Evolutionary conservation across 2,329 filamentous ascomycete genomes (phyloP), one percentile per base, ranked within the genome.

Genomic region (Didymosphaeria variabile): DNA sequence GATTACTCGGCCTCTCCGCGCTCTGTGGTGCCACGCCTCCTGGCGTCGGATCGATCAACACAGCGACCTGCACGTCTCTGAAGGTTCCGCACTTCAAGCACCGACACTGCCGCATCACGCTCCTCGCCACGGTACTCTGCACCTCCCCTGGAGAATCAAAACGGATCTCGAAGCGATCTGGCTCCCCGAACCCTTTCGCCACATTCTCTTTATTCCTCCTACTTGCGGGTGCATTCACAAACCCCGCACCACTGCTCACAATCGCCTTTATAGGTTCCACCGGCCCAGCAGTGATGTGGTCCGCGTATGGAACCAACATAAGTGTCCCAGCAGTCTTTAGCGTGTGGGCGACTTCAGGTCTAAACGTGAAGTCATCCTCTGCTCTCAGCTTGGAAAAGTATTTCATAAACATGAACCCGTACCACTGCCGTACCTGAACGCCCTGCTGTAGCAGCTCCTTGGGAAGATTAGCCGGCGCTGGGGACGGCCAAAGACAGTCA

Each of bases 381-480:
- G 70, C 68, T 34, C 70, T 72, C 31, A 78, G 61, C 4, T 59
- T 65, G 56, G n/a, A n/a, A n/a, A 78, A 78, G 59, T 78, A 78
- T 61, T 77, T 78, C 17, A 67, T 62, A 46, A 77, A 77, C 76
- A 78, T 78, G 54, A 77, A 75, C 32, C 74, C 74, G 58, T 76
- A 78, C 75, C 75, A 78, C 36, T 66, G 64, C 10, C 76, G 61
- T 1, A 77, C 73, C 51, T 75, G 70, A 1, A 75, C 71, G 32
- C 75, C 76, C 32, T 77, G 75, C 12, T 71, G 62, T 8, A 77
- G 55, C 36, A 76, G 21, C 34, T 76, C 75, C 9, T 70, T 65
- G 5, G 68, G 55, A 2, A 74, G 58, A 29, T 67, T 71, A 3
- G 67, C 64, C 1, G 72, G 73, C 13, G 73, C 73, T 0, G 73